These are phyloP conservation scores for Geotrichum europaeum DNA, from an alignment of 1,139 yeast species.

Conservation along the genomic window DNA sequence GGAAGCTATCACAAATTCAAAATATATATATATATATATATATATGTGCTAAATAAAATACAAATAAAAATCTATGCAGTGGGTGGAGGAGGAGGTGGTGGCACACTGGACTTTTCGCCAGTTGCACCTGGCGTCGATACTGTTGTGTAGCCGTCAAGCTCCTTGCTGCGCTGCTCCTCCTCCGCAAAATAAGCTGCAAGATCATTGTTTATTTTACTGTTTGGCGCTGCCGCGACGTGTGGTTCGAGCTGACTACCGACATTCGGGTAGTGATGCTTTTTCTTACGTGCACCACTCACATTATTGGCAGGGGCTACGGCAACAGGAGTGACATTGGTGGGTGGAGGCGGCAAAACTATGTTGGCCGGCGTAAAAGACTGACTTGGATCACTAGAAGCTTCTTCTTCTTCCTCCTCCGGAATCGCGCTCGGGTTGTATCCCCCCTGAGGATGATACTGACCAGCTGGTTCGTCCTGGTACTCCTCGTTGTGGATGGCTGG, in stretches of 20 bases:
- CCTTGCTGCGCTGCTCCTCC: slow-evolving; percentile 33
- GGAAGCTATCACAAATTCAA: neutral
- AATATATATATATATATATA: neutral
- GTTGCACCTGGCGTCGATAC: neutral
- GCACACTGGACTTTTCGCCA: neutral
- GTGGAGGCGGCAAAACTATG: slow-evolving; percentile 6
- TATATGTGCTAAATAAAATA: neutral
- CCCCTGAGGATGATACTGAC: slow-evolving; percentile 4
- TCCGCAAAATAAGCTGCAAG: slow-evolving; percentile 35
- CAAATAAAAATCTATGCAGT: neutral
- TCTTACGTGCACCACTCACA: slow-evolving; percentile 4
- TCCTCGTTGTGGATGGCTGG: slow-evolving; percentile 46
- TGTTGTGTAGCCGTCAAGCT: slow-evolving; percentile 18
- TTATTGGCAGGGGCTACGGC: slow-evolving; percentile 10
- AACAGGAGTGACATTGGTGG: slow-evolving; percentile 16
- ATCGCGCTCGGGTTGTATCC: slow-evolving; percentile 3
- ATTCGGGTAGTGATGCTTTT: slow-evolving; percentile 11
- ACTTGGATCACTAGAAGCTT: slow-evolving; percentile 31
- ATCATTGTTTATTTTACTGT: slow-evolving; percentile 20
- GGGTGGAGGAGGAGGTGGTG: slow-evolving; percentile 10
- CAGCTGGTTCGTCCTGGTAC: neutral
- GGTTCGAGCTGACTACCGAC: slow-evolving; percentile 12
- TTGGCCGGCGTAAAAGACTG: slow-evolving; percentile 9
- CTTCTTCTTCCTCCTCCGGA: slow-evolving; percentile 36
- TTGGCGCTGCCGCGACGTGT: neutral